Conservation (phyloP, 2,329 filamentous ascomycete genomes). For the Nigrospora oryzae region DNA sequence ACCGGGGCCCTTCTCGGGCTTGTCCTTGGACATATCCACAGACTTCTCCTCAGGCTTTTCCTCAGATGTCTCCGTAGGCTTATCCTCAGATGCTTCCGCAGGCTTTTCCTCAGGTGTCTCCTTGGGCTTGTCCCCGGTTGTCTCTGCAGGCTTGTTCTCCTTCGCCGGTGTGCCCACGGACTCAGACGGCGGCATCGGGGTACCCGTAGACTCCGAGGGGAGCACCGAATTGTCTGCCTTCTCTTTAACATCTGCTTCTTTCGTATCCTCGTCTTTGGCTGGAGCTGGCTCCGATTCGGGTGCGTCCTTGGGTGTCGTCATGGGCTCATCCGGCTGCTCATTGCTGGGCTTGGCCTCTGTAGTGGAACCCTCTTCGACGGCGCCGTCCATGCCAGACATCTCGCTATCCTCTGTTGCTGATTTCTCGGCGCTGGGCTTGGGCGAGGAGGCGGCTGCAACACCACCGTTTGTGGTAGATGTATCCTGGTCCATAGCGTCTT, state of each 20-base stretch:
- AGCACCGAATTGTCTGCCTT: no score
- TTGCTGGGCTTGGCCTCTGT: neutral
- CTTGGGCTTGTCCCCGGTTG: no score
- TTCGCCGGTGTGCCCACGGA: neutral
- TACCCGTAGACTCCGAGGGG: no score
- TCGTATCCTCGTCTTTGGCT: conserved; percentile 3
- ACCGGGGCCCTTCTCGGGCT: neutral
- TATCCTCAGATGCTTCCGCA: no score
- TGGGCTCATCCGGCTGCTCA: neutral
- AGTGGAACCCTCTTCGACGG: conserved; percentile 4
- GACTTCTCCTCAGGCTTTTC: neutral
- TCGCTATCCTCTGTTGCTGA: conserved; percentile 6
- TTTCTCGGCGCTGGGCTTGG: conserved; percentile 4
- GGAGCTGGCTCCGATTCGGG: conserved; percentile 1
- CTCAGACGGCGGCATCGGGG: no score
- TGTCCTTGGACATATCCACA: neutral
- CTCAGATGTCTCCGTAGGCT: no score
- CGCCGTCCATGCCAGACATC: conserved; percentile 10
- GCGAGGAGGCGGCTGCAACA: conserved; percentile 6
- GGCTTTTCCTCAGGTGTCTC: no score
- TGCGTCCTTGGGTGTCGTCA: neutral
- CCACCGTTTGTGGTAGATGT: conserved; percentile 14
- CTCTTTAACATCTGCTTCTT: no score
- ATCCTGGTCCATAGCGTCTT: conserved; percentile 11
- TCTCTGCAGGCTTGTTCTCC: neutral